Conservation (phyloP, 2,329 filamentous ascomycete genomes). For the Stenocarpella maydis region DNA sequence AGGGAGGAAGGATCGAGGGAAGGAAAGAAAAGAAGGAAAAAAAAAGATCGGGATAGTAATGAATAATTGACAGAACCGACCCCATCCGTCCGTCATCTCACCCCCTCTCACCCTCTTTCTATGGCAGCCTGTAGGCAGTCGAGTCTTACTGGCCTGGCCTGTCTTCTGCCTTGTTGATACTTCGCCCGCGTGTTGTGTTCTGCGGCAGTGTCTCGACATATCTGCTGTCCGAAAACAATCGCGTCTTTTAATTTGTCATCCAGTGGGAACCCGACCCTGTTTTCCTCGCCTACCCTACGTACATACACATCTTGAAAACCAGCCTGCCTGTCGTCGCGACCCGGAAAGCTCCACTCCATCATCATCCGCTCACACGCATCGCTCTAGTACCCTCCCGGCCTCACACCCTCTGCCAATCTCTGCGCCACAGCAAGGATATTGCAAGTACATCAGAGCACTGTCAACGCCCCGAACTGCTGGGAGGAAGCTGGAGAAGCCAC, state of each 20-base stretch:
- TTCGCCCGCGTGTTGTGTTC: background rate
- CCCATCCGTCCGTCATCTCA: background rate
- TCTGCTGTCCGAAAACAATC: background rate
- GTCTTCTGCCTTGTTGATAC: too few species aligned
- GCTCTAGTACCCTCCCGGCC: slow-evolving; percentile 26
- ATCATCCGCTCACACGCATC: slow-evolving; percentile 35
- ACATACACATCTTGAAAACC: background rate
- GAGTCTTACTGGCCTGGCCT: background rate
- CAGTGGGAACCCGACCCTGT: slow-evolving; percentile 14
- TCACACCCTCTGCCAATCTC: background rate
- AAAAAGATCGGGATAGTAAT: background rate
- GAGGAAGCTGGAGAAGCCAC: background rate
- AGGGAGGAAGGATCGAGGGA: slow-evolving; percentile 1
- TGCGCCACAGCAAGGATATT: slow-evolving; percentile 31
- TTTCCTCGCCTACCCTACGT: slow-evolving; percentile 20
- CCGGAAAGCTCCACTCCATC: slow-evolving; percentile 33
- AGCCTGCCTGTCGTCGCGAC: slow-evolving; percentile 33
- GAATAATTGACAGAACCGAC: background rate
- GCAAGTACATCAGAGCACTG: slow-evolving; percentile 19
- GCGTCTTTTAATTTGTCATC: slow-evolving; percentile 10
- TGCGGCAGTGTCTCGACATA: background rate
- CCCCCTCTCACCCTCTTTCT: too few species aligned
- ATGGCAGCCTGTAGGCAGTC: background rate
- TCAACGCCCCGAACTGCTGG: background rate
- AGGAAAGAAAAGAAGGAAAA: background rate